Evolutionary conservation across 2,329 filamentous ascomycete genomes (phyloP).

Genomic region (Colletotrichum viniferum): DNA sequence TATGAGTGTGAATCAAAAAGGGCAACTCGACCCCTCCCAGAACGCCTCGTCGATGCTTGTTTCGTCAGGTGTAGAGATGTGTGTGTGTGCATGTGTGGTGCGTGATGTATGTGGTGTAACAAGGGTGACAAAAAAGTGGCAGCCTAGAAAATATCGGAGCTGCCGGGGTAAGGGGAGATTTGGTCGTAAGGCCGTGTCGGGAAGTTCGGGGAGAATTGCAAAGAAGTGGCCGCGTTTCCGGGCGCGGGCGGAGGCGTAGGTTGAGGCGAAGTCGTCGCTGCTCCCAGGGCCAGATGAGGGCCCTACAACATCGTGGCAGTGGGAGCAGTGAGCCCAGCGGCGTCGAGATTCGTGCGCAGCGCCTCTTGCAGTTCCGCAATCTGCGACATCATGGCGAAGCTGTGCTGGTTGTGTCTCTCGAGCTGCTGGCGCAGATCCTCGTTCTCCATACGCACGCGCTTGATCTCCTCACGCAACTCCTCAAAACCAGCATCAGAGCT

Average conservation of each 20-base stretch:
- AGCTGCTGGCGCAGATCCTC: conserved; percentile 59
- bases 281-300: conserved; percentile 25
- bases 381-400: conserved; percentile 52
- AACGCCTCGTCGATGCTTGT: conserved; percentile 21
- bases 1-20: background rate
- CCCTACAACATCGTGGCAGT: conserved; percentile 46
- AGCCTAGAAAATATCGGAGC: conserved; percentile 5
- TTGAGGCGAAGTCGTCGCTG: background rate
- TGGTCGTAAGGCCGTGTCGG: conserved; percentile 14
- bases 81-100: background rate
- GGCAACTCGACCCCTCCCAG: background rate
- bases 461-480: conserved; percentile 68
- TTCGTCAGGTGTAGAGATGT: conserved; percentile 1
- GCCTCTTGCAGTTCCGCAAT: conserved; percentile 50
- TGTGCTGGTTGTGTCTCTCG: conserved; percentile 52
- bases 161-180: conserved; percentile 10
- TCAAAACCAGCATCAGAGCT: conserved; percentile 47
- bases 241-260: background rate
- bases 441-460: conserved; percentile 69
- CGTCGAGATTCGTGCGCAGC: conserved; percentile 32
- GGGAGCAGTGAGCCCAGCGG: conserved; percentile 37
- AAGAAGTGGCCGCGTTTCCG: background rate
- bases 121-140: background rate
- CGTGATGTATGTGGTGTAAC: background rate
- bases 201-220: background rate